Base-by-base conservation (phyloP, 2,329 filamentous ascomycete genomes). In the Colletotrichum theobromicola region DNA sequence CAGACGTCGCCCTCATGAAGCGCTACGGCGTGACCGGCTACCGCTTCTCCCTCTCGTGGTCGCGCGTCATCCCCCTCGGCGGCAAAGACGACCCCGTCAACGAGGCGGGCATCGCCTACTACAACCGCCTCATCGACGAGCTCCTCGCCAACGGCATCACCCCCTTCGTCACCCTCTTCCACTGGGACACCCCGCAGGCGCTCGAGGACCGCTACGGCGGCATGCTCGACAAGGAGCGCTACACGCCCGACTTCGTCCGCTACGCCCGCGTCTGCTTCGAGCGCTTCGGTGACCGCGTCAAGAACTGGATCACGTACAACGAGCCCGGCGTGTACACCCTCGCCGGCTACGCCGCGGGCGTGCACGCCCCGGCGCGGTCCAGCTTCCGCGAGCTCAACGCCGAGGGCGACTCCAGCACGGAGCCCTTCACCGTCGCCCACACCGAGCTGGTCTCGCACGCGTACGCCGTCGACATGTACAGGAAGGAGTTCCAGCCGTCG, bases 31-130 rank as follows among this genome's bases (percentile, higher is more conserved):
- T 90, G 18, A 87, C 88, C 73, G 89, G 88, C 5, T 93, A 93
- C 79, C 89, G 91, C 28, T 93, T 93, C 80, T 93, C 91, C 5
- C 83, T 93, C 30, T 90, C 91, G 5, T 93, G 91, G 91, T 89
- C 90, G 15, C 89, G 91, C 57, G 89, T 93, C 74, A 92, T 93
- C 66, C 91, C 92, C 1, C 84, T 92, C 6, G 91, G 91, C 21
- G 91, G 91, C 21, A 89, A 90, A 67, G 88, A 92, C 64, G 91
- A 93, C 72, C 90, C 91, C 1, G 80, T 93, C 80, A 93, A 93
- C 77, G 85, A 91, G 74, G 86, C 88, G 64, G 91, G 91, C 8
- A 80, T 93, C 37, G 84, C 88, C 62, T 89, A 90, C 81, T 93
- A 93, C 80, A 85, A 89, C 79, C 87, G 89, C 58, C 87, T 93